phyloP scores from a whole-genome alignment of 768 basidiomycete genomes.

The Auricularia sp. region DNA sequence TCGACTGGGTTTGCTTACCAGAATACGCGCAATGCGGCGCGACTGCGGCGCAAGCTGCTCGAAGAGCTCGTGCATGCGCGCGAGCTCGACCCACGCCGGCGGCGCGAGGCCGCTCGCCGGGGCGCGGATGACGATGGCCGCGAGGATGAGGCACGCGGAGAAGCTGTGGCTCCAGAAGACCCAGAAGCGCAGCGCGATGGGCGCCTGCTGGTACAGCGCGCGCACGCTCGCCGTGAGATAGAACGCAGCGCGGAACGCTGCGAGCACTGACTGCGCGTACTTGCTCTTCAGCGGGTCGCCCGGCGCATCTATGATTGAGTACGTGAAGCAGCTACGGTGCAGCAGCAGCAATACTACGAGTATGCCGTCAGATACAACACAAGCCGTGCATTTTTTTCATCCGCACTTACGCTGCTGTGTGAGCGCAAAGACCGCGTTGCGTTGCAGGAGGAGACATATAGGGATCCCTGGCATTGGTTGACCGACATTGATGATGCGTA shows the following conservation, averaged over 20 bases:
- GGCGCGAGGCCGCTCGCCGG: slow-evolving; percentile 62
- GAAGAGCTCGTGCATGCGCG: slow-evolving; percentile 53
- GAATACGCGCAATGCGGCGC: background rate
- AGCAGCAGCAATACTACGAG: slow-evolving; percentile 53
- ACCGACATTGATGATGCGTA: background rate
- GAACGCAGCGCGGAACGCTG: slow-evolving; percentile 57
- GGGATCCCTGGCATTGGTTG: too few relatives aligned
- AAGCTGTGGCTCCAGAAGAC: slow-evolving; percentile 66
- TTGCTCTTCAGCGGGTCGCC: slow-evolving; percentile 57
- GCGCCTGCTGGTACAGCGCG: slow-evolving; percentile 39
- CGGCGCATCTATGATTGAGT: slow-evolving; percentile 55
- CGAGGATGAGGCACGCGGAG: slow-evolving; percentile 62
- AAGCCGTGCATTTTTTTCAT: too few relatives aligned
- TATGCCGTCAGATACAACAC: background rate
- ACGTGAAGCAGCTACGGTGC: slow-evolving; percentile 68
- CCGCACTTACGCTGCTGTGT: background rate
- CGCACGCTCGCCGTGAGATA: slow-evolving; percentile 42
- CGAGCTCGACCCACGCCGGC: slow-evolving; percentile 58
- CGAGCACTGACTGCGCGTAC: slow-evolving; percentile 57
- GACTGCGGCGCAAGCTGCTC: slow-evolving; percentile 42
- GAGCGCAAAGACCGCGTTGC: slow-evolving; percentile 52
- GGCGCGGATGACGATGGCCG: slow-evolving; percentile 66
- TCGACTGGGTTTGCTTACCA: background rate
- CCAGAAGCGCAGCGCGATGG: slow-evolving; percentile 56
- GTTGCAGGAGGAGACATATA: slow-evolving; percentile 39